phyloP scores from a whole-genome alignment of 192 early-diverging fungal genomes.

The Lobosporangium transversale region DNA sequence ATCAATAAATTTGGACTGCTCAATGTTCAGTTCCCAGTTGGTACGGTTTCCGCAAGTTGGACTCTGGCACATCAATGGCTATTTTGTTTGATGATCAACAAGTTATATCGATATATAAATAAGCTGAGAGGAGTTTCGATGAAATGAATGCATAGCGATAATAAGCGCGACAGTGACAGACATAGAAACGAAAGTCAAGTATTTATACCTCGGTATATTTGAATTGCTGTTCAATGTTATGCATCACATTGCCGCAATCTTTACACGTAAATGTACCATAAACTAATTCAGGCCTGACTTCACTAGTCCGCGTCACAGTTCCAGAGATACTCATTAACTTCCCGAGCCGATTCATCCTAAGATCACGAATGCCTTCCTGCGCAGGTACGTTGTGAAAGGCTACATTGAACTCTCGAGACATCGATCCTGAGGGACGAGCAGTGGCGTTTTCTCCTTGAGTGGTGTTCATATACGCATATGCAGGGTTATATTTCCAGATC shows the following conservation, averaged over 20 bases:
- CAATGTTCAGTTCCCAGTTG: constrained; percentile 82
- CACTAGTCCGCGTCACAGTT: constrained; percentile 96
- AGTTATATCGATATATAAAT: too few species aligned
- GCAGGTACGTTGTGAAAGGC: constrained; percentile 71
- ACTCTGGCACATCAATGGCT: constrained; percentile 88
- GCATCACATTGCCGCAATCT: constrained; percentile 81
- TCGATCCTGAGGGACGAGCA: constrained; percentile 54
- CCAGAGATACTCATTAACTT: constrained; percentile 84
- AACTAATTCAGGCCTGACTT: constrained; percentile 95
- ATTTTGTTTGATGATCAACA: too few species aligned
- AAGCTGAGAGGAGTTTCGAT: too few species aligned
- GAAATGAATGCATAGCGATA: too few species aligned
- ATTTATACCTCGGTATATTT: constrained; percentile 85
- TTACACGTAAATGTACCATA: constrained; percentile 90
- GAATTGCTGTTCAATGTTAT: constrained; percentile 95
- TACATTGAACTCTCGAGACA: constrained; percentile 79
- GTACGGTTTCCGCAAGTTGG: constrained; percentile 82
- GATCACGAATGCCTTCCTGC: constrained; percentile 78
- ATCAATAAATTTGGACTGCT: constrained; percentile 90
- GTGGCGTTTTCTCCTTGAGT: constrained; percentile 35
- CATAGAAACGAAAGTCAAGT: not conserved
- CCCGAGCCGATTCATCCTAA: constrained; percentile 86
- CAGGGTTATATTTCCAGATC: constrained; percentile 73
- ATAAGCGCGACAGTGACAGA: too few species aligned
- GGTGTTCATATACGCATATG: constrained; percentile 64